phyloP scores from a whole-genome alignment of 2,329 filamentous ascomycete species.

The Tolypocladium paradoxum region DNA sequence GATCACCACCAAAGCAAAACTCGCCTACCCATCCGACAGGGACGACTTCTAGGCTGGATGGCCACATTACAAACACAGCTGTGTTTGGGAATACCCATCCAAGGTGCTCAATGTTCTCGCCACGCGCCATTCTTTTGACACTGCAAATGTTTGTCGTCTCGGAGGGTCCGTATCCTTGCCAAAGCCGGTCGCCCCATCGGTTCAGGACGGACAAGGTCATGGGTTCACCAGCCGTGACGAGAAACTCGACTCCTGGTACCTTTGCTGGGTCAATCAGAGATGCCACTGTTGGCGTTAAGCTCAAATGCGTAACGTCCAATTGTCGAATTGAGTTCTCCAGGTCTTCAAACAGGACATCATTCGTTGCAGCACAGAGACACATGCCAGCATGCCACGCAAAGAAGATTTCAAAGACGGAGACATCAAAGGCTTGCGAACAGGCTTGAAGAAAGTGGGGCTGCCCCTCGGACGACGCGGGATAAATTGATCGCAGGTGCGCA shows the following conservation, averaged over 20 bases:
- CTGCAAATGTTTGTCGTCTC: conserved; percentile 87
- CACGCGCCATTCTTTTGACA: conserved; percentile 48
- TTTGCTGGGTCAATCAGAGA: conserved; percentile 58
- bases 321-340: conserved; percentile 55
- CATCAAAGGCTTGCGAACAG: conserved; percentile 76
- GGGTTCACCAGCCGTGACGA: conserved; percentile 74
- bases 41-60: conserved; percentile 36
- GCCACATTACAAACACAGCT: conserved; percentile 54
- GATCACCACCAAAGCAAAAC: conserved; percentile 76
- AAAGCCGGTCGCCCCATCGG: conserved; percentile 59
- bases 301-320: conserved; percentile 65
- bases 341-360: conserved; percentile 64
- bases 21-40: conserved; percentile 69
- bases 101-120: conserved; percentile 62
- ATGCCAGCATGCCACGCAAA: conserved; percentile 72
- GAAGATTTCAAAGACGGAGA: conserved; percentile 86
- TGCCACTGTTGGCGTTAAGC: conserved; percentile 77
- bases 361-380: conserved; percentile 64
- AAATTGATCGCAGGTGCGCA: conserved; percentile 52
- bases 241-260: conserved; percentile 60
- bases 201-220: conserved; percentile 61
- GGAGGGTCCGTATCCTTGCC: conserved; percentile 74
- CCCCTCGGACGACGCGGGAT: conserved; percentile 36
- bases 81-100: conserved; percentile 66
- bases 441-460: conserved; percentile 62